phyloP scores from a whole-genome alignment of 768 basidiomycete genomes.

The Lactarius deliciosus region DNA sequence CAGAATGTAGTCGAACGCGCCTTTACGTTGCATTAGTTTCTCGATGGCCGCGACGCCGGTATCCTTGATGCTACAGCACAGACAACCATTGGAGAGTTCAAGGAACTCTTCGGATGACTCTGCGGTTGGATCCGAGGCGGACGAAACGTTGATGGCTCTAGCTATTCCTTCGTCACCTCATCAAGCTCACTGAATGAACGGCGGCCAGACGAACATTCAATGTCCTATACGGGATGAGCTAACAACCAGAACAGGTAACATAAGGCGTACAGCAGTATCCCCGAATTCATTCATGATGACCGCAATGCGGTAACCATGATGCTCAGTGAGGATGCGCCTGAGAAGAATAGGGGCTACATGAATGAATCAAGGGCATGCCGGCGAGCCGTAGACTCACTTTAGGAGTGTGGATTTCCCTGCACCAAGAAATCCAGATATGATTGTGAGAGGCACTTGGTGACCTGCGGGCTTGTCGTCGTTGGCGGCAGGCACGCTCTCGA shows the following conservation, averaged over 20 bases:
- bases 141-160: conserved; percentile 81
- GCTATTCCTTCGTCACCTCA: conserved; percentile 45
- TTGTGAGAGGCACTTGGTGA: conserved; percentile 75
- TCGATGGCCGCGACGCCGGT: conserved; percentile 91
- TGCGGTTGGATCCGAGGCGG: conserved; percentile 58
- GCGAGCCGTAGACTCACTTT: conserved; percentile 47
- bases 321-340: conserved; percentile 86
- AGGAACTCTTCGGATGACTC: conserved; percentile 81
- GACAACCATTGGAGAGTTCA: conserved; percentile 91
- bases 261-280: conserved; percentile 73
- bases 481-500: not conserved
- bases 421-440: conserved; percentile 94
- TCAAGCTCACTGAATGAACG: not conserved
- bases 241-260: conserved; percentile 12
- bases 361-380: not conserved
- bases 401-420: conserved; percentile 93
- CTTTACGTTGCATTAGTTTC: conserved; percentile 82
- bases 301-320: conserved; percentile 93
- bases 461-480: conserved; percentile 7
- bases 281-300: conserved; percentile 99
- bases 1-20: conserved; percentile 91
- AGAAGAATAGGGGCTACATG: not conserved
- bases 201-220: conserved; percentile 66
- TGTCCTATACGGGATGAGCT: conserved; percentile 57
- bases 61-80: conserved; percentile 99